These are phyloP conservation scores for Forsythia viridissima DNA, from an alignment of 257 asterid species.

Conservation along the genomic window DNA sequence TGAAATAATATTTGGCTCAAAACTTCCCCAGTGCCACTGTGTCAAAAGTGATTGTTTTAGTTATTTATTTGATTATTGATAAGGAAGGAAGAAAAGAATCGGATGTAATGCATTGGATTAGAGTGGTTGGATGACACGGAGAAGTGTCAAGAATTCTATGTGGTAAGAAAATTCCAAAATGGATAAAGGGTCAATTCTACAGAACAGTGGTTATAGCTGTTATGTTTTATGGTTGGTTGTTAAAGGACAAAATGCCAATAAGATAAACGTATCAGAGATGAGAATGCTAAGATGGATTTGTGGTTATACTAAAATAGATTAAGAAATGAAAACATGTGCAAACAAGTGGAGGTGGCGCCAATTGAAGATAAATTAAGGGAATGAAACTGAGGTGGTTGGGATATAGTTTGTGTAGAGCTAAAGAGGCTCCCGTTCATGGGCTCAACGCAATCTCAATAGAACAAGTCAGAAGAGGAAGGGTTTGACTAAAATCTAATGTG, in stretches of 20 bases:
- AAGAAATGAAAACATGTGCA: neutral
- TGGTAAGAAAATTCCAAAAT: too few relatives aligned
- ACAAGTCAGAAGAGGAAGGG: neutral
- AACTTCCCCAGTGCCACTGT: neutral
- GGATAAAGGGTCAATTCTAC: neutral
- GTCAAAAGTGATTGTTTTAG: neutral
- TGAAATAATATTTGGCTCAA: neutral
- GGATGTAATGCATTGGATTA: neutral
- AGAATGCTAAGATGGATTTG: neutral
- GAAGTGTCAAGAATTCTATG: neutral
- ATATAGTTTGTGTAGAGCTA: neutral
- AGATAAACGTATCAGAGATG: neutral
- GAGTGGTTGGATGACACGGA: neutral
- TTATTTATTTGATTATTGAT: neutral
- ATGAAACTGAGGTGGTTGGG: neutral
- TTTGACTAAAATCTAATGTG: neutral
- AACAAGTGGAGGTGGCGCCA: neutral
- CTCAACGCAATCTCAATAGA: neutral
- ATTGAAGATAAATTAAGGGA: too few relatives aligned
- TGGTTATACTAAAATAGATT: too few relatives aligned
- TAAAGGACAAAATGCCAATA: neutral
- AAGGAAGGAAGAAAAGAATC: neutral
- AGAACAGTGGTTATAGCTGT: neutral
- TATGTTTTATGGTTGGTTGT: neutral
- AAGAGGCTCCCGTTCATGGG: neutral